phyloP scores from a whole-genome alignment of 1,139 yeast genomes.

The Scheffersomyces titani region DNA sequence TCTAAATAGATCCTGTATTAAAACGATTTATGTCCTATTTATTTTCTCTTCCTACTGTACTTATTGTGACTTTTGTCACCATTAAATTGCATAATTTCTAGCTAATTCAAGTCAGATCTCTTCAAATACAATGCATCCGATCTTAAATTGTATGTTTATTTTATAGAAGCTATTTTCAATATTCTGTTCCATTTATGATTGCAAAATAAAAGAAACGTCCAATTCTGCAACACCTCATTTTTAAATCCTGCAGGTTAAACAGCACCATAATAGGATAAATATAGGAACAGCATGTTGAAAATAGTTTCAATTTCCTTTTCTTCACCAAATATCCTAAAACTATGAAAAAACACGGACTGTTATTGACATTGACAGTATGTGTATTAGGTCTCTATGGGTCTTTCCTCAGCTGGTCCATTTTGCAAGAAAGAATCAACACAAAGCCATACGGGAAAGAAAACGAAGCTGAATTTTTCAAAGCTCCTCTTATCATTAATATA shows the following conservation, averaged over 20 bases:
- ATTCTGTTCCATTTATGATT: background rate
- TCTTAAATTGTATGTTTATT: no score
- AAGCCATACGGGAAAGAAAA: conserved; percentile 63
- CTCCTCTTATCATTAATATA: conserved; percentile 74
- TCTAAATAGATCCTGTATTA: background rate
- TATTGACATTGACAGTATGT: conserved; percentile 49
- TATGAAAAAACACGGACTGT: conserved; percentile 22
- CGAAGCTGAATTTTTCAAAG: conserved; percentile 58
- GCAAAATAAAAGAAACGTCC: background rate
- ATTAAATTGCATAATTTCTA: no score
- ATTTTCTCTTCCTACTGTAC: background rate
- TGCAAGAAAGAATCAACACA: conserved; percentile 86
- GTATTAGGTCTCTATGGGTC: conserved; percentile 79
- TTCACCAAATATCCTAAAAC: background rate
- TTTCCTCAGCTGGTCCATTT: conserved; percentile 86
- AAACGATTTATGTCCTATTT: background rate
- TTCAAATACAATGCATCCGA: no score
- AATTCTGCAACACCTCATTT: background rate
- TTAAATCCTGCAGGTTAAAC: background rate
- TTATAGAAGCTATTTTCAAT: no score
- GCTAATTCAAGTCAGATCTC: no score
- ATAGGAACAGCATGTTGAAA: background rate
- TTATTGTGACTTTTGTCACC: background rate
- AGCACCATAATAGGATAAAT: background rate
- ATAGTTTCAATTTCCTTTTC: background rate